Conservation (phyloP, 495 filamentous ascomycete species). For the Xylaria grammica region DNA sequence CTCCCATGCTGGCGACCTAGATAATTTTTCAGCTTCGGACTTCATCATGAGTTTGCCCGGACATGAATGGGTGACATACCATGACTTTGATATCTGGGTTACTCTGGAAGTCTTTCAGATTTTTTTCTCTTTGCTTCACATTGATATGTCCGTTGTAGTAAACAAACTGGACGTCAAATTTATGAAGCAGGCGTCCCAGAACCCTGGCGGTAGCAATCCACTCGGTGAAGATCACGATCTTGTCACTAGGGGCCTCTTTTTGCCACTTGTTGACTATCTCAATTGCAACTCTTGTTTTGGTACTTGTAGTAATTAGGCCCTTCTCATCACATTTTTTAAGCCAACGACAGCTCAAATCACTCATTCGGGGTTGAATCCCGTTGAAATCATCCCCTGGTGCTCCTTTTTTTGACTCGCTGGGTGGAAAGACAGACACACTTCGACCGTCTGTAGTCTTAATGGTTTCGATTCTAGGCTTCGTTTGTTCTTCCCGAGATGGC, state of each 20-base stretch:
- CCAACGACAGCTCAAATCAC: neutral
- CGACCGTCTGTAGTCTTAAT: neutral
- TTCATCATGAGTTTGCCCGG: slow-evolving; percentile 1
- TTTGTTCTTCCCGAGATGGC: neutral
- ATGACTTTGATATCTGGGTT: slow-evolving; percentile 25
- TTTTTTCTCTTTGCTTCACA: neutral
- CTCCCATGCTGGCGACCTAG: slow-evolving; percentile 48
- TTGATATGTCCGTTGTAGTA: slow-evolving; percentile 30
- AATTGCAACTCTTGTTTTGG: slow-evolving; percentile 36
- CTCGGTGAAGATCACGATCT: slow-evolving; percentile 47
- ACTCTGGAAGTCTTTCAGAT: slow-evolving; percentile 18
- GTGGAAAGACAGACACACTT: neutral
- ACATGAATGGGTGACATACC: slow-evolving; percentile 31
- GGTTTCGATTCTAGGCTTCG: neutral
- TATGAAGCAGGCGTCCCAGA: slow-evolving; percentile 34
- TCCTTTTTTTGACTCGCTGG: neutral
- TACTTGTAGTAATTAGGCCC: slow-evolving; percentile 25
- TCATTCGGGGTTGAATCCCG: neutral
- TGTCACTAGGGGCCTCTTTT: slow-evolving; percentile 35
- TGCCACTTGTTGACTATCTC: slow-evolving; percentile 33
- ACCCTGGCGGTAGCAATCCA: slow-evolving; percentile 40
- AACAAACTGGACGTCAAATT: slow-evolving; percentile 35
- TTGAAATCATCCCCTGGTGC: slow-evolving; percentile 15
- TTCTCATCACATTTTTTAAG: neutral
- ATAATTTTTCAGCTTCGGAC: slow-evolving; percentile 12